A percentile compares a stretch with the other conserved stretches of the same genome.
Conservation (phyloP, 306 rosid species). For the Senna tora region DNA sequence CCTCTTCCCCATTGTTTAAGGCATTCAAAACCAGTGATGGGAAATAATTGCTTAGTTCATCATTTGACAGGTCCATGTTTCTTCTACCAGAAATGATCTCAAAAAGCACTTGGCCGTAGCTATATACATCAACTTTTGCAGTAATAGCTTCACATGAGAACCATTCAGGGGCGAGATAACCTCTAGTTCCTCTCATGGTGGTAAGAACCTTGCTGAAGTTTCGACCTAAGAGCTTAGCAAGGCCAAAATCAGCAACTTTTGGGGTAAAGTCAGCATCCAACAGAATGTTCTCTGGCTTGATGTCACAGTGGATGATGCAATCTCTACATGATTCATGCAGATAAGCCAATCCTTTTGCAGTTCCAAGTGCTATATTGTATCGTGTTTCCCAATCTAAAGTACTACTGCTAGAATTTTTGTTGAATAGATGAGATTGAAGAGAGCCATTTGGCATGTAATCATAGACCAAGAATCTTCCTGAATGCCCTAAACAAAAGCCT, state of each 20-base stretch:
- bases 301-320: slow-evolving; percentile 54
- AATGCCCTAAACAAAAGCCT: slow-evolving; percentile 43
- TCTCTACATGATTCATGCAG: slow-evolving; percentile 52
- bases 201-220: slow-evolving; percentile 52
- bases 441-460: slow-evolving; percentile 54
- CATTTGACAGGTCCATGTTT: slow-evolving; percentile 40
- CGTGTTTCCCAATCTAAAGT: slow-evolving; percentile 44
- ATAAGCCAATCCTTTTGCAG: slow-evolving; percentile 51
- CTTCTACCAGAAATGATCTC: slow-evolving; percentile 48
- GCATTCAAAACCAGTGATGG: slow-evolving; percentile 42
- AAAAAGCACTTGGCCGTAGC: slow-evolving; percentile 51
- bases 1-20: slow-evolving; percentile 31
- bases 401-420: background rate
- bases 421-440: slow-evolving; percentile 43
- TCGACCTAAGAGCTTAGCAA: slow-evolving; percentile 49
- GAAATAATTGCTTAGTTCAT: slow-evolving; percentile 42
- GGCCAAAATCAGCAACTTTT: slow-evolving; percentile 53
- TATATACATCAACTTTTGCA: slow-evolving; percentile 53
- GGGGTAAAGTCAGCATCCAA: slow-evolving; percentile 44
- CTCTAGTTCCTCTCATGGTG: slow-evolving; percentile 57
- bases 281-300: slow-evolving; percentile 59
- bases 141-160: slow-evolving; percentile 52
- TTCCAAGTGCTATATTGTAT: slow-evolving; percentile 47
- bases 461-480: slow-evolving; percentile 45
- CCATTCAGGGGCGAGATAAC: slow-evolving; percentile 60